A percentile compares a stretch with the other conserved stretches of the same genome.
These are phyloP conservation scores for Calonectria fujianensis DNA, from an alignment of 2,329 filamentous ascomycete species.

Conservation along the genomic window DNA sequence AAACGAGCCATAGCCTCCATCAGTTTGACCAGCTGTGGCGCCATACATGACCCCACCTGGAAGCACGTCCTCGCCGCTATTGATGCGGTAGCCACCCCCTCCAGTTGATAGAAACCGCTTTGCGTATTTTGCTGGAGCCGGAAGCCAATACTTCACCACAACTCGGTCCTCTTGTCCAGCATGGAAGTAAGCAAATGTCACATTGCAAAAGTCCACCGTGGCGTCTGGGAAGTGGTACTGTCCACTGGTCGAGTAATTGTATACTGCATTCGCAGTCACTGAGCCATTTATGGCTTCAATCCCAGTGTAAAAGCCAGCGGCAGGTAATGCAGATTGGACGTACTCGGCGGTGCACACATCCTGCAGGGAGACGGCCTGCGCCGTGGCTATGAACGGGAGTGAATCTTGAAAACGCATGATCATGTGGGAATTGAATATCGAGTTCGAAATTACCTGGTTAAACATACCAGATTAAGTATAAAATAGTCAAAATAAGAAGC, in stretches of 20 bases:
- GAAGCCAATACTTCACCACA: slow-evolving; percentile 21
- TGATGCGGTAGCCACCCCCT: slow-evolving; percentile 7
- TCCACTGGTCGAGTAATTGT: background rate
- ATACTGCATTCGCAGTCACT: slow-evolving; percentile 9
- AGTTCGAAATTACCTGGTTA: background rate
- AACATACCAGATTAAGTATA: background rate
- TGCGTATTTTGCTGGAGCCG: slow-evolving; percentile 3
- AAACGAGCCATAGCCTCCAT: slow-evolving; percentile 16
- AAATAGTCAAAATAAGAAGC: too few relatives aligned
- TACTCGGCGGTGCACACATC: background rate
- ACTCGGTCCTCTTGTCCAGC: background rate
- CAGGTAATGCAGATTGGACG: background rate
- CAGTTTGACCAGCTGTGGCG: slow-evolving; percentile 9
- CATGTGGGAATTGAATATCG: background rate
- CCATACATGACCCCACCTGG: slow-evolving; percentile 14
- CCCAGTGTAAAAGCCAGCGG: background rate
- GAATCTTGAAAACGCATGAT: background rate
- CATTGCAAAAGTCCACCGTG: slow-evolving; percentile 8
- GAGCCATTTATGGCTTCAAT: background rate
- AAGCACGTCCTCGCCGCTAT: background rate
- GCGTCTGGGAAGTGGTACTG: background rate
- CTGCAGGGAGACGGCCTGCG: background rate
- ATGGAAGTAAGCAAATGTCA: slow-evolving; percentile 15
- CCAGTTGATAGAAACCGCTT: slow-evolving; percentile 4
- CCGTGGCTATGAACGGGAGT: background rate